phyloP scores from a whole-genome alignment of 2,329 filamentous ascomycete species.

The Knufia petricola region DNA sequence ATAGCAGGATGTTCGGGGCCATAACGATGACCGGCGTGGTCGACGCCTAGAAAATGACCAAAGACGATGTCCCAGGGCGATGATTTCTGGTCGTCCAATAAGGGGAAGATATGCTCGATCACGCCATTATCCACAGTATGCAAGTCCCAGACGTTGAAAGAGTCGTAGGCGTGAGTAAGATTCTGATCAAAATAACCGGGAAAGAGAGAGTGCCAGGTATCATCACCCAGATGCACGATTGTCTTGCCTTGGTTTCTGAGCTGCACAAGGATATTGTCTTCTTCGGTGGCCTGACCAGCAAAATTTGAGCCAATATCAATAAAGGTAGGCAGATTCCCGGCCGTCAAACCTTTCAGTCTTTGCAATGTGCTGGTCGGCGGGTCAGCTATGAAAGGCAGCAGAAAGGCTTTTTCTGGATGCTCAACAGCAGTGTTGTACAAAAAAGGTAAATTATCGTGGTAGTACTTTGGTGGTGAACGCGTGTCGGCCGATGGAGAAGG shows the following conservation, averaged over 20 bases:
- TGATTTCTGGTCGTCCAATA: slow-evolving; percentile 56
- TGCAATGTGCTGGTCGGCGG: slow-evolving; percentile 91
- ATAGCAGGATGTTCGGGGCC: slow-evolving; percentile 89
- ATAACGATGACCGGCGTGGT: slow-evolving; percentile 94
- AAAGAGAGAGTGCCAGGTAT: slow-evolving; percentile 92
- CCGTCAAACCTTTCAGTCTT: slow-evolving; percentile 85
- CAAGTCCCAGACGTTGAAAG: slow-evolving; percentile 96
- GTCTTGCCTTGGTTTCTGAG: slow-evolving; percentile 57
- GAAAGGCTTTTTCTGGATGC: slow-evolving; percentile 70
- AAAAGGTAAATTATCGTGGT: slow-evolving; percentile 80
- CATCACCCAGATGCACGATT: slow-evolving; percentile 90
- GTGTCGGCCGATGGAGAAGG: slow-evolving; percentile 49
- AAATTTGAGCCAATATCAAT: slow-evolving; percentile 92
- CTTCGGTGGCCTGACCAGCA: slow-evolving; percentile 86
- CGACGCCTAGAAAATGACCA: slow-evolving; percentile 87
- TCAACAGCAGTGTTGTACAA: slow-evolving; percentile 71
- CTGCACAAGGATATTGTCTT: slow-evolving; percentile 68
- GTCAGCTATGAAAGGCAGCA: slow-evolving; percentile 92
- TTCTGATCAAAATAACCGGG: slow-evolving; percentile 85
- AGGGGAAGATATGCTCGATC: slow-evolving; percentile 76
- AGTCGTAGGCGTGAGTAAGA: slow-evolving; percentile 82
- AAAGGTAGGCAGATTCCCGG: slow-evolving; percentile 88
- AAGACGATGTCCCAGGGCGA: slow-evolving; percentile 87
- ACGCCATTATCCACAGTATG: slow-evolving; percentile 96
- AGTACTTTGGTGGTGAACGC: slow-evolving; percentile 48